A percentile compares a stretch with the other conserved stretches of the same genome.
Conservation (phyloP, 2,329 filamentous ascomycete genomes). For the Aspergillus fumigatus region DNA sequence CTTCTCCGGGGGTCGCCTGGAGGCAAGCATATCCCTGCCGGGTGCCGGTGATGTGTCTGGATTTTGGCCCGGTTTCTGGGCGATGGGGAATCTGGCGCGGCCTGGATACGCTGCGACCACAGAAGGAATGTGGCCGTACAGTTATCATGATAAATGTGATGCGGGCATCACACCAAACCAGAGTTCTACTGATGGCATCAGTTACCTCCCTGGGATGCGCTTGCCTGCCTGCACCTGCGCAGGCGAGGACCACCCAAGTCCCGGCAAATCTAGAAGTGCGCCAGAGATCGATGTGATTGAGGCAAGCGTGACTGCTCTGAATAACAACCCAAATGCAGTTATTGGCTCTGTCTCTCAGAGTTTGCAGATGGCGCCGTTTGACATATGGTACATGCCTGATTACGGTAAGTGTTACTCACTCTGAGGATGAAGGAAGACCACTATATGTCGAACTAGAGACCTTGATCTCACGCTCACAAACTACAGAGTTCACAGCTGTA, state of each 20-base stretch:
- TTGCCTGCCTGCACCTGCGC: conserved; percentile 64
- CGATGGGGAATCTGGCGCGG: conserved; percentile 68
- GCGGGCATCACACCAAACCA: conserved; percentile 68
- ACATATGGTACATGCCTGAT: conserved; percentile 64
- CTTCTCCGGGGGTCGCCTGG: conserved; percentile 66
- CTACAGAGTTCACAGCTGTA: conserved; percentile 57
- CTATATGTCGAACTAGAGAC: neutral
- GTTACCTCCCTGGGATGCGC: conserved; percentile 64
- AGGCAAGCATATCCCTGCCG: conserved; percentile 66
- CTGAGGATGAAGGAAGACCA: neutral
- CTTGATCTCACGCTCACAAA: neutral
- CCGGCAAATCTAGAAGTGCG: conserved; percentile 60
- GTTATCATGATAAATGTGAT: conserved; percentile 65
- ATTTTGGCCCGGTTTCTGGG: conserved; percentile 73
- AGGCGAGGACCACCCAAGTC: conserved; percentile 60
- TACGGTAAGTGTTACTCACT: conserved; percentile 36
- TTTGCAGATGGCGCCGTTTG: conserved; percentile 65
- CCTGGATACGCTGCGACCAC: conserved; percentile 66
- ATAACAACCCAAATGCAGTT: conserved; percentile 43
- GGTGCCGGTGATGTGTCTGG: conserved; percentile 62
- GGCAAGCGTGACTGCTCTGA: conserved; percentile 56
- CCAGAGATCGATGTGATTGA: conserved; percentile 71
- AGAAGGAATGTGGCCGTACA: conserved; percentile 71
- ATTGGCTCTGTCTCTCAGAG: conserved; percentile 63
- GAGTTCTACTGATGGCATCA: conserved; percentile 62